phyloP scores from a whole-genome alignment of 2,329 filamentous ascomycete genomes.

The Chrysoporthe austroafricana region DNA sequence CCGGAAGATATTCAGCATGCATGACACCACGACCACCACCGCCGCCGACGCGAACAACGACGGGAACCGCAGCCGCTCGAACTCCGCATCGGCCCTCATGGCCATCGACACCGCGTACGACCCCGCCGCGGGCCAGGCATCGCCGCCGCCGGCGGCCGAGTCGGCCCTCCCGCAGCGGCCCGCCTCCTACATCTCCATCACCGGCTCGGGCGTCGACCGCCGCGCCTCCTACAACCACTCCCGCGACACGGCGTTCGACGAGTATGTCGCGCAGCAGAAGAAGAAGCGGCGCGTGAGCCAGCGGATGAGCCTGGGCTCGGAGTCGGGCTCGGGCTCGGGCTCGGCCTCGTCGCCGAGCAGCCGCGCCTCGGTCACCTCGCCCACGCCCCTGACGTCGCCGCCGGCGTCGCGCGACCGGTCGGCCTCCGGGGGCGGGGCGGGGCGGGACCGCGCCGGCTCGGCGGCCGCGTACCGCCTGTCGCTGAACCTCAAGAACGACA shows the following conservation, averaged over 20 bases:
- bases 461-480: constrained; percentile 19
- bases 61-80: constrained; percentile 17
- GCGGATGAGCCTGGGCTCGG: constrained; percentile 20
- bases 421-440: background rate
- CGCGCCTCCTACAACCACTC: constrained; percentile 34
- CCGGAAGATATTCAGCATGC: constrained; percentile 24
- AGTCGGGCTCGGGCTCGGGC: background rate
- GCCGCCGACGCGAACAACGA: constrained; percentile 1
- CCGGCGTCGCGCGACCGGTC: constrained; percentile 24
- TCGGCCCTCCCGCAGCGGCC: constrained; percentile 16
- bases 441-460: background rate
- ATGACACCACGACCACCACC: background rate
- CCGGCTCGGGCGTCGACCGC: constrained; percentile 18
- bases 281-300: constrained; percentile 12
- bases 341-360: background rate
- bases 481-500: constrained; percentile 32
- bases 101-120: constrained; percentile 21
- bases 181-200: constrained; percentile 23
- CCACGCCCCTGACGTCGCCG: constrained; percentile 1
- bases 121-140: constrained; percentile 1
- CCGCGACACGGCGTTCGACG: constrained; percentile 36
- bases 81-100: constrained; percentile 26
- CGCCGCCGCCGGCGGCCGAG: background rate
- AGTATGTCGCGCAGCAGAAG: constrained; percentile 29
- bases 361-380: constrained; percentile 8